These are phyloP conservation scores for Mycena maculata DNA, from an alignment of 768 basidiomycete genomes.

Conservation along the genomic window DNA sequence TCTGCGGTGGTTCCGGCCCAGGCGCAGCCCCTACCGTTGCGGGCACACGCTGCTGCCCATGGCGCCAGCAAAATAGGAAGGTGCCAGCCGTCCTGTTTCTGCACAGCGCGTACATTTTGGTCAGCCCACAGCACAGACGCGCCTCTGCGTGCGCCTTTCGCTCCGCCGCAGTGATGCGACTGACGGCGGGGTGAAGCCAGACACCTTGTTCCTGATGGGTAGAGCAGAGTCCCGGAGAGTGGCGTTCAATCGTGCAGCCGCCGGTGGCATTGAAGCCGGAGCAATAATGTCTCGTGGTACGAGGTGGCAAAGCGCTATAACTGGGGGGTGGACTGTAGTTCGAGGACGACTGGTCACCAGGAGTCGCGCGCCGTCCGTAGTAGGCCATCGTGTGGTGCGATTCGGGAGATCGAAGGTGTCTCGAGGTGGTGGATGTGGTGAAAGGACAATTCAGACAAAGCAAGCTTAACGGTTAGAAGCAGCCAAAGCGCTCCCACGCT, in stretches of 20 bases:
- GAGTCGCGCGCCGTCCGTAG: neutral
- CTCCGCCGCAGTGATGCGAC: neutral
- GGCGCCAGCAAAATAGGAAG: constrained; percentile 6
- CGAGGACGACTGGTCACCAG: neutral
- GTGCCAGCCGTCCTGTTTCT: constrained; percentile 7
- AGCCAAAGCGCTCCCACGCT: too few relatives aligned
- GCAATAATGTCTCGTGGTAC: neutral
- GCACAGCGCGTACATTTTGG: constrained; percentile 19
- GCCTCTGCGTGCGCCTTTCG: constrained; percentile 13
- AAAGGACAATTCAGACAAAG: too few relatives aligned
- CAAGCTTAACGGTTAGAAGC: too few relatives aligned
- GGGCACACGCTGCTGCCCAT: constrained; percentile 9
- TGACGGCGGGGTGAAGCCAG: constrained; percentile 3
- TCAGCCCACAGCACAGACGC: constrained; percentile 25
- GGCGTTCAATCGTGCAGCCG: neutral
- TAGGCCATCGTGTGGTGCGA: neutral
- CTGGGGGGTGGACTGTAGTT: neutral
- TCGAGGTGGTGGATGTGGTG: too few relatives aligned
- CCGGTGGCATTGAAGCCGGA: neutral
- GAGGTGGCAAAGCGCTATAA: neutral
- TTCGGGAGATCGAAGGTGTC: too few relatives aligned
- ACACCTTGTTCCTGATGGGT: constrained; percentile 14
- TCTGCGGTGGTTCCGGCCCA: constrained; percentile 7
- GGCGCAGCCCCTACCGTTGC: neutral
- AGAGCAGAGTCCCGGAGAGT: constrained; percentile 1